Evolutionary conservation across 768 basidiomycete species (phyloP).

Genomic region (Jaapia argillacea): DNA sequence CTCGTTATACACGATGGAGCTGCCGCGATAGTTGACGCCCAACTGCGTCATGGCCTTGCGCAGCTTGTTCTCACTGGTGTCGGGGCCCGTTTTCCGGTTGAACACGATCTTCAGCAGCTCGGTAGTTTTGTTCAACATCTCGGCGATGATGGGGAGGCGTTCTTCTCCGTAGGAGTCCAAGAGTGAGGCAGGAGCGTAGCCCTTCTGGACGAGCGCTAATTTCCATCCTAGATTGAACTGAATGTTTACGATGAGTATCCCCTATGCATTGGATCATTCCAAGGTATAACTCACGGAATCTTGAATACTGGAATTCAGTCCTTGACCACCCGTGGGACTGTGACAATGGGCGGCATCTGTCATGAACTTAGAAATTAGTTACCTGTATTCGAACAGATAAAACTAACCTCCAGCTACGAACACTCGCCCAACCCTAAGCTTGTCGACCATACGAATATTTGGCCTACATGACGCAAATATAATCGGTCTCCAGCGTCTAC

Average conservation of each 20-base stretch:
- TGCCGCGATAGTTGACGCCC: conserved; percentile 10
- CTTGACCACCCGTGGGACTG: conserved; percentile 5
- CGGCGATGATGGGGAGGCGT: conserved; percentile 10
- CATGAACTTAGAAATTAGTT: neutral
- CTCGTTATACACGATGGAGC: conserved; percentile 8
- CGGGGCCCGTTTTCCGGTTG: neutral
- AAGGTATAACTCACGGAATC: conserved; percentile 4
- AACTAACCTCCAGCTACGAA: conserved; percentile 5
- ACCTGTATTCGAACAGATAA: neutral
- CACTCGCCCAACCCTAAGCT: neutral
- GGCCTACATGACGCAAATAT: neutral
- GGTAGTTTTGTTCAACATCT: conserved; percentile 8
- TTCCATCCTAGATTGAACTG: conserved; percentile 11
- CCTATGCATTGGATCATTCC: neutral
- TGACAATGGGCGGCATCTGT: conserved; percentile 1
- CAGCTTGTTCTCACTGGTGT: neutral
- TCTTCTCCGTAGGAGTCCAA: conserved; percentile 9
- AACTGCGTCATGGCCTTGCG: conserved; percentile 3
- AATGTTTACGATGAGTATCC: neutral
- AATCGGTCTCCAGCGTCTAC: neutral
- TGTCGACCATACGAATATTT: conserved; percentile 1
- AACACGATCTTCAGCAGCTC: conserved; percentile 3
- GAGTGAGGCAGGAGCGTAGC: conserved; percentile 4
- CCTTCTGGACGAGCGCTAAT: conserved; percentile 8
- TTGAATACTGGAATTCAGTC: conserved; percentile 7